Percentiles rank a stretch among this genome's conserved stretches.
These are phyloP conservation scores for Endoconidiophora laricicola DNA, from an alignment of 2,329 filamentous ascomycete genomes.

Conservation along the genomic window DNA sequence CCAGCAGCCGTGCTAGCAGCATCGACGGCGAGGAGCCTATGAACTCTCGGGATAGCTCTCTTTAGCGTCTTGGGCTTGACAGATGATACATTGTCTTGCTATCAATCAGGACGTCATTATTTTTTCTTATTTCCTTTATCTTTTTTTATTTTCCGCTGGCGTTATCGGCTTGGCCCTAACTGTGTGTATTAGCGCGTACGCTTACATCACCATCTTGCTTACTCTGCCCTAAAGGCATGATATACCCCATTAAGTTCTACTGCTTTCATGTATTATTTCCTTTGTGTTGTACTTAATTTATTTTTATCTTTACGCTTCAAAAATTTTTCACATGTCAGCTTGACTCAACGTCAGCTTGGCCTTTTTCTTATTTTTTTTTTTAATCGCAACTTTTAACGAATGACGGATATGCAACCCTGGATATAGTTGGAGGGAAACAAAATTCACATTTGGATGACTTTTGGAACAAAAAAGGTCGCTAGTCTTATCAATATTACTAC, in stretches of 20 bases:
- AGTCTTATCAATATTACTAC: too few relatives aligned
- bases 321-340: not conserved
- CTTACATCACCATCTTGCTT: not conserved
- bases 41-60: not conserved
- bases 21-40: conserved; percentile 6
- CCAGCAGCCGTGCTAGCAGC: conserved; percentile 9
- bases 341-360: not conserved
- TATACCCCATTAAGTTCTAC: not conserved
- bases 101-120: not conserved
- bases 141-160: not conserved
- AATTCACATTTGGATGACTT: too few relatives aligned
- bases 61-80: not conserved
- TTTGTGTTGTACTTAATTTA: not conserved
- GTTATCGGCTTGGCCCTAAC: conserved; percentile 5
- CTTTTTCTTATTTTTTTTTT: not conserved
- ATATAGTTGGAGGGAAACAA: too few relatives aligned
- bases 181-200: conserved; percentile 1
- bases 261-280: not conserved
- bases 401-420: too few relatives aligned
- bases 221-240: not conserved
- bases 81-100: not conserved
- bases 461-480: too few relatives aligned
- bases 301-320: not conserved
- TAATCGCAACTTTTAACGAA: not conserved
- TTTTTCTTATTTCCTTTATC: not conserved